A percentile compares a stretch with the other conserved stretches of the same genome.
phyloP scores from a whole-genome alignment of 345 rosid species.

The Noccaea caerulescens region DNA sequence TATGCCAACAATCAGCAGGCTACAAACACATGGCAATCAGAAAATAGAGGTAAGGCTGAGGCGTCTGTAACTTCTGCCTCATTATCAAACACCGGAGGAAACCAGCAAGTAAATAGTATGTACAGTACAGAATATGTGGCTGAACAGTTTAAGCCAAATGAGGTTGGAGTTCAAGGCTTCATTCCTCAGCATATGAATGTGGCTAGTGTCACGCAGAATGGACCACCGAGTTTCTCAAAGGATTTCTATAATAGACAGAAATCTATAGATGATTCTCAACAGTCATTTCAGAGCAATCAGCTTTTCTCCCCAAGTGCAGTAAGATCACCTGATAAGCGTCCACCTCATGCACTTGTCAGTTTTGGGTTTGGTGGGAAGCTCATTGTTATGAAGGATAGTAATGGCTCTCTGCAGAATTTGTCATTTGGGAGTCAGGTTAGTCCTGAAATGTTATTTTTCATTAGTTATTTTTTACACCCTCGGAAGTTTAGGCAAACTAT shows the following conservation, averaged over 20 bases:
- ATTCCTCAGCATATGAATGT: slow-evolving; percentile 55
- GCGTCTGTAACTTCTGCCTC: slow-evolving; percentile 29
- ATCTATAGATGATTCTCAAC: slow-evolving; percentile 47
- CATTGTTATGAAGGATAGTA: slow-evolving; percentile 68
- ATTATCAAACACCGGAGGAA: slow-evolving; percentile 51
- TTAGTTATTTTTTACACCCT: slow-evolving; percentile 13
- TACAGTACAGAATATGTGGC: slow-evolving; percentile 50
- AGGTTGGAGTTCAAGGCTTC: slow-evolving; percentile 50
- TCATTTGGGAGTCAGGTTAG: slow-evolving; percentile 81
- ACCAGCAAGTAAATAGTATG: slow-evolving; percentile 51
- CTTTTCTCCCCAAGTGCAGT: slow-evolving; percentile 58
- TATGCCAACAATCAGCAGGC: slow-evolving; percentile 50
- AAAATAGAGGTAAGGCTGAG: slow-evolving; percentile 45
- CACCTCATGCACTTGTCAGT: slow-evolving; percentile 83
- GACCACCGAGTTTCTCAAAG: slow-evolving; percentile 54
- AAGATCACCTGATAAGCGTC: slow-evolving; percentile 94
- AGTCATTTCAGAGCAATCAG: slow-evolving; percentile 61
- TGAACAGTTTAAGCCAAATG: slow-evolving; percentile 55
- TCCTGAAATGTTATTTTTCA: slow-evolving; percentile 13
- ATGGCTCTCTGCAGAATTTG: slow-evolving; percentile 51
- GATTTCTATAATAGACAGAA: slow-evolving; percentile 58
- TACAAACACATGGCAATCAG: slow-evolving; percentile 57
- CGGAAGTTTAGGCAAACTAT: slow-evolving; percentile 10
- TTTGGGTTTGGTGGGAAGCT: slow-evolving; percentile 99
- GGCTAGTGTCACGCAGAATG: slow-evolving; percentile 56